Percentiles rank a stretch among this genome's conserved stretches.
phyloP scores from a whole-genome alignment of 768 basidiomycete genomes.

The Auriscalpium vulgare region DNA sequence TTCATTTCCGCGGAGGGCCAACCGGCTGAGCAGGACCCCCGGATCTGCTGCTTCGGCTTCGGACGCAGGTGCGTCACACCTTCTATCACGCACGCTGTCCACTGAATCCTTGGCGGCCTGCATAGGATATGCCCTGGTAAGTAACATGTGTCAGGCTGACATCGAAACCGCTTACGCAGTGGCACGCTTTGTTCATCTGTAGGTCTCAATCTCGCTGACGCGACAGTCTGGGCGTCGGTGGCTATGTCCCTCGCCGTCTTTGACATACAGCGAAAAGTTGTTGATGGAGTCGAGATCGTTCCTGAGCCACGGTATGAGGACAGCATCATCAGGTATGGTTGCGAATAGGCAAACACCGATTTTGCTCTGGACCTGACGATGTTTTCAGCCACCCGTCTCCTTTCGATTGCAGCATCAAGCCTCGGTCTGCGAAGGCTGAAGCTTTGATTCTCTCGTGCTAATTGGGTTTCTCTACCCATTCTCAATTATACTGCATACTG shows the following conservation, averaged over 20 bases:
- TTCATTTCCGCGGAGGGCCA: conserved; percentile 17
- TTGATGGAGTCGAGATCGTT: neutral
- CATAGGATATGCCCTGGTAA: conserved; percentile 1
- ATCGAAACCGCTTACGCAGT: no score
- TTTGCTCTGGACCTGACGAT: neutral
- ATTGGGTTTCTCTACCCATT: neutral
- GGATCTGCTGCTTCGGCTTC: conserved; percentile 22
- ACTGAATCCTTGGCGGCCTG: neutral
- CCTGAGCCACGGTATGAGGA: neutral
- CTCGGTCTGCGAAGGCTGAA: conserved; percentile 20
- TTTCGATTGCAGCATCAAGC: conserved; percentile 22
- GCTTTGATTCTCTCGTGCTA: conserved; percentile 11
- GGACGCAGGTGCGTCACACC: conserved; percentile 17
- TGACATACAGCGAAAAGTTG: neutral
- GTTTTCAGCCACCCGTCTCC: conserved; percentile 19
- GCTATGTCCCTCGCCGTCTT: neutral
- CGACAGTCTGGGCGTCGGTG: neutral
- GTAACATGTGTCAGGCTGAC: neutral
- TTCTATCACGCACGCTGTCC: neutral
- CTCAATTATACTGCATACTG: no score
- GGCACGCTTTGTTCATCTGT: no score
- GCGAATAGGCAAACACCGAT: no score
- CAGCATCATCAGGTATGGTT: neutral
- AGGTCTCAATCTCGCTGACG: neutral
- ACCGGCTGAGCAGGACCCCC: conserved; percentile 19